Conservation (phyloP, 1,139 yeast genomes). For the Debaryomycetaceae sp. region DNA sequence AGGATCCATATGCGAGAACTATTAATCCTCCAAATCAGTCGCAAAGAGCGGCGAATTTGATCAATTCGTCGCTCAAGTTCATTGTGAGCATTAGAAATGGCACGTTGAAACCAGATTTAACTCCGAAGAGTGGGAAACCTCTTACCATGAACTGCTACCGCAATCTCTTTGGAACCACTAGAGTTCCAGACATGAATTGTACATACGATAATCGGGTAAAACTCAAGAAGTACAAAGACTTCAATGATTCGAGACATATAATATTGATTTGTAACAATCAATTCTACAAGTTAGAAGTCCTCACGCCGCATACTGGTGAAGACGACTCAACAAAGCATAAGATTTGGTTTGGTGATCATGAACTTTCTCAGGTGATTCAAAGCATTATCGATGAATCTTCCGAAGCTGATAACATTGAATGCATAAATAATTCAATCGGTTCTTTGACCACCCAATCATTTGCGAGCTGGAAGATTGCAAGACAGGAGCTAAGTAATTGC, state of each 20-base stretch:
- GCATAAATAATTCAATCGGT: constrained; percentile 58
- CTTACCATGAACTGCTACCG: constrained; percentile 66
- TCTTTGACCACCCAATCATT: constrained; percentile 67
- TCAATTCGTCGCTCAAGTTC: constrained; percentile 64
- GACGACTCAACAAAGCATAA: constrained; percentile 21
- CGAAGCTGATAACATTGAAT: constrained; percentile 34
- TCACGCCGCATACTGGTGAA: constrained; percentile 35
- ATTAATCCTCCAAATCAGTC: constrained; percentile 61
- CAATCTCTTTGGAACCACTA: constrained; percentile 65
- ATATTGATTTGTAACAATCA: constrained; percentile 60
- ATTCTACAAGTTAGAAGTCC: constrained; percentile 58
- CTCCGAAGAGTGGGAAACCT: constrained; percentile 49
- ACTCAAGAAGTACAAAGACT: constrained; percentile 23
- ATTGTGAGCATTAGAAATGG: constrained; percentile 55
- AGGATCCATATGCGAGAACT: constrained; percentile 61
- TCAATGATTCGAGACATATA: constrained; percentile 45
- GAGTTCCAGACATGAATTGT: constrained; percentile 44
- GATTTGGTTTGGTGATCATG: constrained; percentile 53
- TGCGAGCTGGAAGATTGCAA: constrained; percentile 58
- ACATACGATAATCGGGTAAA: constrained; percentile 26
- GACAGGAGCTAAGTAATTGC: constrained; percentile 45
- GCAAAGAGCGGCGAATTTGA: constrained; percentile 62
- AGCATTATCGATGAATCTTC: constrained; percentile 46
- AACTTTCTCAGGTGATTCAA: constrained; percentile 49
- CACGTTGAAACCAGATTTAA: constrained; percentile 52